These are phyloP conservation scores for Neoboletus brunneissimus DNA, from an alignment of 768 basidiomycete species.

Conservation along the genomic window DNA sequence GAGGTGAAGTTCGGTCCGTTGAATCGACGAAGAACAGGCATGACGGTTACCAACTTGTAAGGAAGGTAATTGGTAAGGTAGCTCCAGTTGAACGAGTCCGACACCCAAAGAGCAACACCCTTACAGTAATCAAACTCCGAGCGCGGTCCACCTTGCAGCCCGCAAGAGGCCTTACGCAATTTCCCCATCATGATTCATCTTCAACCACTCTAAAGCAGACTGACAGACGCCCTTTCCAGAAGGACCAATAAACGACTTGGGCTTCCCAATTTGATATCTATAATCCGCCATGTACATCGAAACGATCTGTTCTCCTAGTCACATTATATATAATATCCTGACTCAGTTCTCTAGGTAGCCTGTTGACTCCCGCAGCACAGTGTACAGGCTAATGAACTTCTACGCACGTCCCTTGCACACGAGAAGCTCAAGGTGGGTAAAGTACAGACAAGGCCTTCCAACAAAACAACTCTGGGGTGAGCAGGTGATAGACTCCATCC, in stretches of 20 bases:
- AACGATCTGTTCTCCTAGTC: slow-evolving; percentile 32
- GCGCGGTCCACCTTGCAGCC: no score
- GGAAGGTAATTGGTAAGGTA: no score
- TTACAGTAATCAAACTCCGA: no score
- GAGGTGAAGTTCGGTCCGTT: slow-evolving; percentile 21
- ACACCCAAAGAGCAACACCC: no score
- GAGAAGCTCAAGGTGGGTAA: slow-evolving; percentile 55
- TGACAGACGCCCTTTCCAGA: slow-evolving; percentile 41
- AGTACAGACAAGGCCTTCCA: slow-evolving; percentile 61
- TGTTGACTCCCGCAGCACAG: slow-evolving; percentile 17
- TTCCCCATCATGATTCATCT: slow-evolving; percentile 43
- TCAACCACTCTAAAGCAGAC: slow-evolving; percentile 37
- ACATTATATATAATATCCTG: slow-evolving; percentile 27
- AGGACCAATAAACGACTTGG: slow-evolving; percentile 39
- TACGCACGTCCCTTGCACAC: slow-evolving; percentile 65
- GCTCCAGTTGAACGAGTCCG: no score
- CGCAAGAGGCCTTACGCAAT: slow-evolving; percentile 27
- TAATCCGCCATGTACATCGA: slow-evolving; percentile 38
- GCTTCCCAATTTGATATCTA: slow-evolving; percentile 23
- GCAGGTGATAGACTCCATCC: slow-evolving; percentile 37
- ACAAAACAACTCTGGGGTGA: slow-evolving; percentile 60
- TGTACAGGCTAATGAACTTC: slow-evolving; percentile 61
- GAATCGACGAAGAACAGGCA: no score
- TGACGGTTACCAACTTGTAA: no score
- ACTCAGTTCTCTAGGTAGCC: slow-evolving; percentile 16